Evolutionary conservation across 2,329 filamentous ascomycete species (phyloP).

Genomic region (Chaetomiaceae sp.): DNA sequence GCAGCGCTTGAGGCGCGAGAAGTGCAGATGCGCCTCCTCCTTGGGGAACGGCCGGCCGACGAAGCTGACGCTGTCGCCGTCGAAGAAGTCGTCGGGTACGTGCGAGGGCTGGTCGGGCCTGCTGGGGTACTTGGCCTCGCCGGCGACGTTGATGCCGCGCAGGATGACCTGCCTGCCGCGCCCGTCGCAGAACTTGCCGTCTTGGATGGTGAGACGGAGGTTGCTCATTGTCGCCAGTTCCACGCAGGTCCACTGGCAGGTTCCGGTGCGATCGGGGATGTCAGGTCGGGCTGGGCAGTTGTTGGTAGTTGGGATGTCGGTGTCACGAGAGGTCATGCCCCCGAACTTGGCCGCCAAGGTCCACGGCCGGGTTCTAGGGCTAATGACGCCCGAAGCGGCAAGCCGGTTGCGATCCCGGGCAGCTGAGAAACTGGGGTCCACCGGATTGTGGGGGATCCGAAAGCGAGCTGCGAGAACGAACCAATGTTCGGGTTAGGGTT

Average conservation of each 20-base stretch:
- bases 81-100: constrained; percentile 74
- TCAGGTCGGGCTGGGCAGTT: too few species aligned
- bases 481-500: constrained; percentile 8
- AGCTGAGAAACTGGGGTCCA: too few species aligned
- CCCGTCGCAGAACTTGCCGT: constrained; percentile 75
- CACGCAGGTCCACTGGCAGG: too few species aligned
- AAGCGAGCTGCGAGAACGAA: too few species aligned
- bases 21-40: constrained; percentile 80
- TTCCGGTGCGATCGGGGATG: too few species aligned
- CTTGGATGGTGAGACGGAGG: constrained; percentile 77
- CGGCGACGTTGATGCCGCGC: constrained; percentile 90
- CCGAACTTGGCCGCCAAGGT: background rate
- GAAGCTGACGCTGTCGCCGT: constrained; percentile 88
- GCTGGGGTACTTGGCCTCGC: constrained; percentile 84
- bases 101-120: constrained; percentile 79
- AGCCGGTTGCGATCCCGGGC: too few species aligned
- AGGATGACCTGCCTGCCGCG: constrained; percentile 81
- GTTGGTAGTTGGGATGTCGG: background rate
- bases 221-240: constrained; percentile 55
- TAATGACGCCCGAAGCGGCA: too few species aligned
- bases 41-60: constrained; percentile 78
- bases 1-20: constrained; percentile 77
- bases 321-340: background rate
- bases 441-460: too few species aligned
- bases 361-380: too few species aligned